Conservation (phyloP, 1,284 basidiomycete species). For the Trichosporon sp. region DNA sequence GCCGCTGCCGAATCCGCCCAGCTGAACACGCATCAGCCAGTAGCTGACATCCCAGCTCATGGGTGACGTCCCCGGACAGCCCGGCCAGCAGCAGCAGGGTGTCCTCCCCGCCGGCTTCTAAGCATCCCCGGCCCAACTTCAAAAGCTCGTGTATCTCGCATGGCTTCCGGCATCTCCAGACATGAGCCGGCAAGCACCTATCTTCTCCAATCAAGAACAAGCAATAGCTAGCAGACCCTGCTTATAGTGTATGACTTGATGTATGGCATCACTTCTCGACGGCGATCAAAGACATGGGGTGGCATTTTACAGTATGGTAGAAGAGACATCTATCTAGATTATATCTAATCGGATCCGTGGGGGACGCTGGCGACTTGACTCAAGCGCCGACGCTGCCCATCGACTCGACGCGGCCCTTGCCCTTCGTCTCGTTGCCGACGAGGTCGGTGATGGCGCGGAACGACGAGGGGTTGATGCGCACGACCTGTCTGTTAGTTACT, state of each 20-base stretch:
- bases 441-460: constrained; percentile 87
- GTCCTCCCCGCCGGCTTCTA: constrained; percentile 24
- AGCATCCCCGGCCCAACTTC: background rate
- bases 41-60: constrained; percentile 15
- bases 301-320: constrained; percentile 1
- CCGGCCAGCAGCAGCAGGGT: background rate
- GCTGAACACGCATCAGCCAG: background rate
- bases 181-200: background rate
- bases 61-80: constrained; percentile 14
- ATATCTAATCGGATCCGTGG: background rate
- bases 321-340: background rate
- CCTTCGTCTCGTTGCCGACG: constrained; percentile 73
- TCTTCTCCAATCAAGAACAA: constrained; percentile 6
- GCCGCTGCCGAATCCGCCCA: background rate
- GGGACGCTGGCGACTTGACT: background rate
- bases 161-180: background rate
- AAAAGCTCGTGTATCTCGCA: background rate
- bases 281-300: background rate
- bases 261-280: constrained; percentile 5
- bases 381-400: constrained; percentile 42
- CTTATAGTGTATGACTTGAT: constrained; percentile 6
- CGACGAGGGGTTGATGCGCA: constrained; percentile 87
- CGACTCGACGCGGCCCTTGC: constrained; percentile 81
- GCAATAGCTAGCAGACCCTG: constrained; percentile 3
- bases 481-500: constrained; percentile 56